Percentiles rank a stretch among this genome's conserved stretches.
phyloP scores from a whole-genome alignment of 345 rosid genomes.

The Murraya paniculata region DNA sequence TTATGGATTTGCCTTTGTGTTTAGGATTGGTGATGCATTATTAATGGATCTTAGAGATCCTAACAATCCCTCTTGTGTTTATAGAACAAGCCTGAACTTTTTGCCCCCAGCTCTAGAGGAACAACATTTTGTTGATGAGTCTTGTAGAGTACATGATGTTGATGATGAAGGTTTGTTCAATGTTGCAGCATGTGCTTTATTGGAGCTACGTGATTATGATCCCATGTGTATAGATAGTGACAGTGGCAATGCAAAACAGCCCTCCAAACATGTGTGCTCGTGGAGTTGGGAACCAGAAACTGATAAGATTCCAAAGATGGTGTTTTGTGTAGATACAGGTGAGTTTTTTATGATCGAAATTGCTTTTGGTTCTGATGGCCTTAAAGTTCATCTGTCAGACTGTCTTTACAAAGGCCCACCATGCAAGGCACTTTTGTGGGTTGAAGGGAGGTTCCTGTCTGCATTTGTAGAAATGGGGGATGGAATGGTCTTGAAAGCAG shows the following conservation, averaged over 20 bases:
- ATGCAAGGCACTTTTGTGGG: constrained; percentile 88
- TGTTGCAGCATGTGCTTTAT: constrained; percentile 93
- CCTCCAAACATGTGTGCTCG: constrained; percentile 65
- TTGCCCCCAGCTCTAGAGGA: constrained; percentile 65
- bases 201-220: constrained; percentile 89
- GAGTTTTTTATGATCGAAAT: constrained; percentile 81
- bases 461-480: constrained; percentile 93
- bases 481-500: constrained; percentile 79
- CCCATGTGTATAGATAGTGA: constrained; percentile 95
- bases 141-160: constrained; percentile 67
- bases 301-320: constrained; percentile 61
- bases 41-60: constrained; percentile 96
- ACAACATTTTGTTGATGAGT: constrained; percentile 70
- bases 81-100: constrained; percentile 64
- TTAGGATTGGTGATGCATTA: constrained; percentile 90
- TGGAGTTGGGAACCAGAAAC: constrained; percentile 95
- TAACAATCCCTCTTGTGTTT: constrained; percentile 63
- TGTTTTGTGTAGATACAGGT: constrained; percentile 82
- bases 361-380: constrained; percentile 43
- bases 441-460: constrained; percentile 75
- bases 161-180: constrained; percentile 94
- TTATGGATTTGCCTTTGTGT: constrained; percentile 82
- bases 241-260: constrained; percentile 41
- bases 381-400: constrained; percentile 60
- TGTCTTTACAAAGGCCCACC: constrained; percentile 79